Base-by-base conservation (phyloP, 805 yeast genomes). In the Pichia rugopelliculosa region DNA sequence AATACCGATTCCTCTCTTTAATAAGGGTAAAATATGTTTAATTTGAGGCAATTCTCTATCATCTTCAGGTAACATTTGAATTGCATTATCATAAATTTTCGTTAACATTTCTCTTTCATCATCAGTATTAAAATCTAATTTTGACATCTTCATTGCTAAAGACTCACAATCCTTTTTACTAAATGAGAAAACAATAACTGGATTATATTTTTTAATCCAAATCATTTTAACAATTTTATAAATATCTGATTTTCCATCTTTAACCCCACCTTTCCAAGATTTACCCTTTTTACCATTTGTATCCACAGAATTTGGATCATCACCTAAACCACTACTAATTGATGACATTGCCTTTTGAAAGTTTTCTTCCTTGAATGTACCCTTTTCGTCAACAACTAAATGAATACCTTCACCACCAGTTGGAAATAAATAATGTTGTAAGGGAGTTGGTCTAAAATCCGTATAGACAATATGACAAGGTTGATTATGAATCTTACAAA, bases 381-480 rank as follows among this genome's bases (percentile, higher is more conserved):
- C 90, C 70, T 91, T 90, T 68, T 93, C 99, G 63, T 93, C 99
- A 40, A 93, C 98, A 15, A 93, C 99, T 55, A 93, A 74, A 66
- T 93, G 96, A 49, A 93, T 93, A 51, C 99, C 99, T 63, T 87
- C 96, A 48, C 99, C 98, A 48, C 90, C 95, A n/a, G 96, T 95
- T 24, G 99, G 99, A 72, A 93, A 93, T 46, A 93, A 71, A 60
- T 93, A 93, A 69, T 93, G 99, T 66, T 93, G 99, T 56, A 93
- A 72, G 1, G 99, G 99, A 7, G 99, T 93, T 36, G 99, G 99
- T 66, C 99, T 83, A 77, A 91, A 93, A 70, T 93, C 96, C 1
- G 99, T 93, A 67, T 93, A 93, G 20, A 93, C 99, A 66, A 93
- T 95, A 67, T 93, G 98, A 64, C 99, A 93, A 6, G 99, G 99